Evolutionary conservation across 345 rosid species (phyloP).

Genomic region (Heritiera littoralis): DNA sequence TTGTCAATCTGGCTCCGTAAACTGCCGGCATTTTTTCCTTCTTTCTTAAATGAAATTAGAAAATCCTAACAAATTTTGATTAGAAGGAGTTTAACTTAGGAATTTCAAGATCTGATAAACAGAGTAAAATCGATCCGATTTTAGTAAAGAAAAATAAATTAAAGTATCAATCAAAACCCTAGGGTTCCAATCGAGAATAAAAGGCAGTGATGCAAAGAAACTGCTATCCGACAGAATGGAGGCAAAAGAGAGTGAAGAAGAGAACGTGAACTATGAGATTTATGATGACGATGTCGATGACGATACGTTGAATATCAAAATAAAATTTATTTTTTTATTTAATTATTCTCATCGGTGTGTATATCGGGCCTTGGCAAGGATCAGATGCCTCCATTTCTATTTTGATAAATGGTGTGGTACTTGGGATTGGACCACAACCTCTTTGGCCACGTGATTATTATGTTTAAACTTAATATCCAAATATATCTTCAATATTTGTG

Average conservation of each 20-base stretch:
- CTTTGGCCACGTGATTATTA: no score
- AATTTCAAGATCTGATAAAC: constrained; percentile 38
- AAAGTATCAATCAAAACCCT: constrained; percentile 26
- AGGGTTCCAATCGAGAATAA: constrained; percentile 21
- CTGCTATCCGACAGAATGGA: background rate
- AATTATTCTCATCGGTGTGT: no score
- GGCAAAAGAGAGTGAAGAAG: background rate
- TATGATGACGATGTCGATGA: background rate
- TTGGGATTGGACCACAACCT: no score
- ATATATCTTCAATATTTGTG: no score
- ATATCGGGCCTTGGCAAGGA: no score
- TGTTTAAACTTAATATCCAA: no score
- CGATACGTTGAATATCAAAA: no score
- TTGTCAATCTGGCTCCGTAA: constrained; percentile 83
- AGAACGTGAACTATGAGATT: background rate
- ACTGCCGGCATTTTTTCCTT: constrained; percentile 67
- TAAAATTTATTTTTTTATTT: no score
- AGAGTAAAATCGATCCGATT: constrained; percentile 14
- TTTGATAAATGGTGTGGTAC: no score
- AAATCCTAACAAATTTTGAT: constrained; percentile 19
- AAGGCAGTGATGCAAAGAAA: background rate
- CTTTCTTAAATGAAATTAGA: constrained; percentile 1
- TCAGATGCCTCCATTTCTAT: no score
- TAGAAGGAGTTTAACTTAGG: constrained; percentile 21
- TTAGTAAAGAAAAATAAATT: background rate